Evolutionary conservation across 495 filamentous ascomycete genomes (phyloP).

Genomic region (Immersiella caudata): DNA sequence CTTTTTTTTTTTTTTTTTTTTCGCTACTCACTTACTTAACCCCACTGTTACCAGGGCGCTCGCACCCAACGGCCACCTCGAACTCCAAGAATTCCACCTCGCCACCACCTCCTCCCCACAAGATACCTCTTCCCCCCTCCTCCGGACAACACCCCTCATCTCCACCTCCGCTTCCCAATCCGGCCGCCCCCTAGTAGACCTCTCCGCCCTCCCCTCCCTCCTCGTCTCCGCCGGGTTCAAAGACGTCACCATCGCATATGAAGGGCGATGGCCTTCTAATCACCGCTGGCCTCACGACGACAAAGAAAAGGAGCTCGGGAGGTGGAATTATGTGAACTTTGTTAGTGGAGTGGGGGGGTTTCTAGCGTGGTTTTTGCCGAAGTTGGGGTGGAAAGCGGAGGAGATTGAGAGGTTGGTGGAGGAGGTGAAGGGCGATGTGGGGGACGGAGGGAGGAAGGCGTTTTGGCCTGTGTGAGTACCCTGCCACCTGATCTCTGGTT

Average conservation of each 20-base stretch:
- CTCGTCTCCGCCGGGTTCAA: slow-evolving; percentile 1
- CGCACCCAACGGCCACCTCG: slow-evolving; percentile 4
- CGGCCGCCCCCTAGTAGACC: neutral
- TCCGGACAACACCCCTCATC: neutral
- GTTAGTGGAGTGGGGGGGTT: slow-evolving; percentile 2
- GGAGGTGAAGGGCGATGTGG: slow-evolving; percentile 2
- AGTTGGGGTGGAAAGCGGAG: slow-evolving; percentile 1
- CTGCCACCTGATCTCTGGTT: neutral
- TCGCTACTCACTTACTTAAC: neutral
- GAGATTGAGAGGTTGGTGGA: slow-evolving; percentile 8
- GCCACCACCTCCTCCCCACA: neutral
- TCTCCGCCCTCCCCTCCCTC: neutral
- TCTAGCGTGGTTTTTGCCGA: neutral
- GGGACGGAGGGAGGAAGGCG: neutral
- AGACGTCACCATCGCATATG: neutral
- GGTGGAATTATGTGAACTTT: slow-evolving; percentile 9
- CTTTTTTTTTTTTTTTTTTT: neutral
- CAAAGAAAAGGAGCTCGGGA: slow-evolving; percentile 5
- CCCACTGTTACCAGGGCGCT: neutral
- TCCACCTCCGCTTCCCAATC: neutral
- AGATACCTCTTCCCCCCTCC: neutral
- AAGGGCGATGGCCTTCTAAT: slow-evolving; percentile 8
- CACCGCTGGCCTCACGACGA: neutral
- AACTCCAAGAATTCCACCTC: slow-evolving; percentile 16
- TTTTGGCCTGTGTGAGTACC: slow-evolving; percentile 16